These are phyloP conservation scores for Blastocrithidia nonstop DNA, from an alignment of 208 protist species.

Conservation along the genomic window DNA sequence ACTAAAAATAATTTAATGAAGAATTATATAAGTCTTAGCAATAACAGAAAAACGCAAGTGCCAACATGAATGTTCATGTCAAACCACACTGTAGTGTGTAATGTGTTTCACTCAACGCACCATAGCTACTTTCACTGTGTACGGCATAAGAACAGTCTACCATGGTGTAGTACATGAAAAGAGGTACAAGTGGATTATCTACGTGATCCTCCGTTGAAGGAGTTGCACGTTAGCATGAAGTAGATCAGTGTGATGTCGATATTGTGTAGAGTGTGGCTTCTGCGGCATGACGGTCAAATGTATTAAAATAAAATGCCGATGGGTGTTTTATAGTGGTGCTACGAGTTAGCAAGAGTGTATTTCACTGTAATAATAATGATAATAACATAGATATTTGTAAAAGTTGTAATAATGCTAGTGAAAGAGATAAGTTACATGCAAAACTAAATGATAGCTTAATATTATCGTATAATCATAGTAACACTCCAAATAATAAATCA, in stretches of 20 bases:
- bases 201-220: constrained; percentile 45
- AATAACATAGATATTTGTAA: too few species aligned
- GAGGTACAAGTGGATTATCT: constrained; percentile 15
- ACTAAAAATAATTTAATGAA: neutral
- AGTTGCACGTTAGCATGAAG: constrained; percentile 17
- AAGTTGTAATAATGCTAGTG: too few species aligned
- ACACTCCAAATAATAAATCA: too few species aligned
- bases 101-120: constrained; percentile 12
- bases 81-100: too few species aligned
- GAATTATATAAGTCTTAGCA: neutral
- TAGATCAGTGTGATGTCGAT: constrained; percentile 6
- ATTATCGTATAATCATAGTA: too few species aligned
- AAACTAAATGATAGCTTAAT: too few species aligned
- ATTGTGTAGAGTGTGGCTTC: constrained; percentile 19
- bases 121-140: neutral
- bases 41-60: neutral
- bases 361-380: too few species aligned
- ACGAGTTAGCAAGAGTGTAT: constrained; percentile 8
- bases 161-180: constrained; percentile 5
- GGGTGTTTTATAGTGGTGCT: constrained; percentile 37
- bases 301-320: constrained; percentile 16
- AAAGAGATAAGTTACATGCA: too few species aligned
- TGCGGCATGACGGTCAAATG: constrained; percentile 23
- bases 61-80: too few species aligned
- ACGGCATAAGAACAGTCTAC: constrained; percentile 1